Conservation (phyloP, 2,329 filamentous ascomycete genomes). For the Talaromyces funiculosus region DNA sequence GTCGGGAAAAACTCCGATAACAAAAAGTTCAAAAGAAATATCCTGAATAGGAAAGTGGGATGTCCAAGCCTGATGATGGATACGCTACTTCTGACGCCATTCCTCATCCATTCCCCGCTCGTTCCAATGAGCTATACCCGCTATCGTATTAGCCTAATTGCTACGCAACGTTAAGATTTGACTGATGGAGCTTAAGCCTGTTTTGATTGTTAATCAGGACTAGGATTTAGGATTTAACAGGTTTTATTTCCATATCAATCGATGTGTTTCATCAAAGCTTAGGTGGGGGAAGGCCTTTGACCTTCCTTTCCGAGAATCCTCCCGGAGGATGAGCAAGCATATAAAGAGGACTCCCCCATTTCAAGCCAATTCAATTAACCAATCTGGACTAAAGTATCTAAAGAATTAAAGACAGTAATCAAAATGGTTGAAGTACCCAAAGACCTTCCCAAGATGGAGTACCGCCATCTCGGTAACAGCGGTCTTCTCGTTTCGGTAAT, state of each 20-base stretch:
- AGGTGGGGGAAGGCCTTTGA: neutral
- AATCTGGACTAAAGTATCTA: neutral
- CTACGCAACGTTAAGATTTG: neutral
- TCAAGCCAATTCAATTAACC: neutral
- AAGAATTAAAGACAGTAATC: neutral
- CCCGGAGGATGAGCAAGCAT: neutral
- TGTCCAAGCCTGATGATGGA: neutral
- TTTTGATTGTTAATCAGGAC: neutral
- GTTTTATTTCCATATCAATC: neutral
- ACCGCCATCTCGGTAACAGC: constrained; percentile 64
- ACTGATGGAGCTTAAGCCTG: neutral
- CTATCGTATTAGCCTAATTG: neutral
- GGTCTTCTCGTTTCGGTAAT: constrained; percentile 70
- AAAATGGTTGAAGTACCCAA: constrained; percentile 22
- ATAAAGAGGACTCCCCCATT: neutral
- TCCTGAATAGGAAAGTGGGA: neutral
- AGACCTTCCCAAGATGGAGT: constrained; percentile 52
- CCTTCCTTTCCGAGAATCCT: neutral
- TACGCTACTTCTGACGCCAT: neutral
- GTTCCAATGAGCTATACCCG: neutral
- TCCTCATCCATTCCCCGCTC: neutral
- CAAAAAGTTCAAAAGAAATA: neutral
- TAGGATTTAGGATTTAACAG: neutral
- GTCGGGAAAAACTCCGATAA: neutral
- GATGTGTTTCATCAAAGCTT: neutral